Conservation (phyloP, 192 early-diverging fungal species). For the Backusella tarrabulga region DNA sequence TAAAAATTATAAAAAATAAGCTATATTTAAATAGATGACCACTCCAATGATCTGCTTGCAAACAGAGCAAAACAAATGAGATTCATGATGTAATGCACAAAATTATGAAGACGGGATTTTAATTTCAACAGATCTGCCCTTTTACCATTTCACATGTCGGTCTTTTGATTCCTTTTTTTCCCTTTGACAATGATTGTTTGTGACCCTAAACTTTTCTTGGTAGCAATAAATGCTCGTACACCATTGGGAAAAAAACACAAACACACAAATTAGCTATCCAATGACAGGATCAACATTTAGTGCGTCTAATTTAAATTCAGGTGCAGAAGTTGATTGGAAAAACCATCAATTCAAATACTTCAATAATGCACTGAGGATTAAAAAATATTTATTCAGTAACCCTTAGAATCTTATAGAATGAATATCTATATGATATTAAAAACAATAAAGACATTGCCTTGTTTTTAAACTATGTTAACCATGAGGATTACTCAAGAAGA, state of each 20-base stretch:
- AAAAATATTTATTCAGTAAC: not conserved
- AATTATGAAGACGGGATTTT: not conserved
- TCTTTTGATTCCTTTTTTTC: not conserved
- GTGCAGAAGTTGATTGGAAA: not conserved
- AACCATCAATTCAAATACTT: not conserved
- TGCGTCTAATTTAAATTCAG: not conserved
- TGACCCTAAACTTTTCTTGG: not conserved
- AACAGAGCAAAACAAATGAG: not conserved
- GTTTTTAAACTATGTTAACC: not conserved
- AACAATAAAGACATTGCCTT: not conserved
- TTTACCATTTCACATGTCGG: not conserved
- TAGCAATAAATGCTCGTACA: not conserved
- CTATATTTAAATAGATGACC: not conserved
- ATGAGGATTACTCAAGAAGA: not conserved
- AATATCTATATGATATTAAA: not conserved
- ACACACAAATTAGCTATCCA: not conserved
- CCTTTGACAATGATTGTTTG: constrained; percentile 1
- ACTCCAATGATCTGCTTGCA: not conserved
- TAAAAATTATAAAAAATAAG: not conserved
- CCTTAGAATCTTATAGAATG: not conserved
- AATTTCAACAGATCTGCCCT: not conserved
- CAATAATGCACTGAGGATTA: not conserved
- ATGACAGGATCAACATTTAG: not conserved
- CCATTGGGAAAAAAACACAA: constrained; percentile 1
- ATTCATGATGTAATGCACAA: not conserved